Evolutionary conservation across 2,329 filamentous ascomycete genomes (phyloP), one percentile per base, ranked within the genome.

Genomic region (Venturiaceae sp.): DNA sequence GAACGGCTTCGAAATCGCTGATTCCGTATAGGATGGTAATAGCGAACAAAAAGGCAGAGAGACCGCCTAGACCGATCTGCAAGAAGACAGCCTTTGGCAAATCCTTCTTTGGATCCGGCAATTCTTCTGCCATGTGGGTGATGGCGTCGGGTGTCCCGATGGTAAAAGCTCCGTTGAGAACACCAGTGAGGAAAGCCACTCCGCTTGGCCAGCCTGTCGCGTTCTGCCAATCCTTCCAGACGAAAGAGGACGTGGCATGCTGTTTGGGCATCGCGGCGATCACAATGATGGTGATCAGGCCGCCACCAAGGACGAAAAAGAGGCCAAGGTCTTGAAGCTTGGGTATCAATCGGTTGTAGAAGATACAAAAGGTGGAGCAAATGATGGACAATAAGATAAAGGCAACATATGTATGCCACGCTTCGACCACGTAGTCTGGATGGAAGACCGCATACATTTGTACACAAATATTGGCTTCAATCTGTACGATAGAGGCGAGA

Each of bases 161-260:
- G 47, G 82, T 80, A 66, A 83, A 89, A 3, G 85, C 85, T 11
- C 84, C 86, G 64, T 89, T 89, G 26, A 87, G 74, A 68, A 87
- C 84, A 19, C 84, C 84, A 0, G 81, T 73, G 28, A 86, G 71
- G 62, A 87, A 87, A 2, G 83, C 83, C n/a, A 87, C 80, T 16
- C 83, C 83, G 56, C 73, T 78, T 1, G 62, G 63, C 63, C 72
- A 79, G 0, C 77, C 76, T 0, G 76, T 75, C 57, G 71, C 66
- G 58, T 79, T 79, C 54, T 55, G 39, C 71, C 74, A 79, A 5
- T 77, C 71, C 11, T 64, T 67, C 75, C 74, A 79, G 0, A 79
- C 75, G 57, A 76, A 77, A 0, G 62, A 63, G 19, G 67, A 70
- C 0, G 64, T 66, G 5, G 74, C 75, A 60, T 76, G 78, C 79